Percentiles rank a stretch among this genome's conserved stretches.
These are phyloP conservation scores for Fusarium sp. DNA, from an alignment of 2,329 filamentous ascomycete species.

Conservation along the genomic window DNA sequence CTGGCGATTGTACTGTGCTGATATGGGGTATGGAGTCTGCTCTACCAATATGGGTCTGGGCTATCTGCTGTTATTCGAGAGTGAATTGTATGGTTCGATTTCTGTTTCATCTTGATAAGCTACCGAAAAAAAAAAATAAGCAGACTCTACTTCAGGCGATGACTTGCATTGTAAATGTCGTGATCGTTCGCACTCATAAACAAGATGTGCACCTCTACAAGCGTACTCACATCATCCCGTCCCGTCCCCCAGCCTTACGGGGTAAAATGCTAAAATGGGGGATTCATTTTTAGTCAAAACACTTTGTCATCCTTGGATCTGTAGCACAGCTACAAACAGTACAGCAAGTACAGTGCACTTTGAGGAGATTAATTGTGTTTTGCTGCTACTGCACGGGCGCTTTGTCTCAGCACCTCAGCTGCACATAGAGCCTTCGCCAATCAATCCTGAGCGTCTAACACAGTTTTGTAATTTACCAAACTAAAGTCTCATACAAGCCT, in stretches of 20 bases:
- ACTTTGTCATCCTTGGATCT: constrained; percentile 19
- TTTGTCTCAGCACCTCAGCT: constrained; percentile 12
- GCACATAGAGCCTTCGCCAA: background rate
- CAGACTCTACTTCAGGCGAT: background rate
- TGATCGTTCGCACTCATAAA: background rate
- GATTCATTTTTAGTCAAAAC: constrained; percentile 13
- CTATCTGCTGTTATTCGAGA: background rate
- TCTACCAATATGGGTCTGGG: background rate
- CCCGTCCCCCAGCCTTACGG: constrained; percentile 9
- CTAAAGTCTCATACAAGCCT: background rate
- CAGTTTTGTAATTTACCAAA: constrained; percentile 22
- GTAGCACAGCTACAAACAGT: background rate
- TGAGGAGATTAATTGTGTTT: background rate
- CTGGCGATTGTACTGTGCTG: constrained; percentile 8
- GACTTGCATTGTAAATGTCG: background rate
- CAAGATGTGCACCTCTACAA: constrained; percentile 1
- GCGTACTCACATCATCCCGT: constrained; percentile 6
- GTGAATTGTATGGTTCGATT: background rate
- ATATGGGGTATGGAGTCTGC: background rate
- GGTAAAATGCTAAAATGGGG: background rate
- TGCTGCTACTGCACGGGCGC: background rate
- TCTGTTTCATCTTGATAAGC: background rate
- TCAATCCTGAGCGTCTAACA: background rate
- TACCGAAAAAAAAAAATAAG: background rate
- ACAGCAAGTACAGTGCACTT: background rate